Percentiles rank a stretch among this genome's conserved stretches.
Conservation (phyloP, 192 early-diverging fungal genomes). For the Coemansia sp. region DNA sequence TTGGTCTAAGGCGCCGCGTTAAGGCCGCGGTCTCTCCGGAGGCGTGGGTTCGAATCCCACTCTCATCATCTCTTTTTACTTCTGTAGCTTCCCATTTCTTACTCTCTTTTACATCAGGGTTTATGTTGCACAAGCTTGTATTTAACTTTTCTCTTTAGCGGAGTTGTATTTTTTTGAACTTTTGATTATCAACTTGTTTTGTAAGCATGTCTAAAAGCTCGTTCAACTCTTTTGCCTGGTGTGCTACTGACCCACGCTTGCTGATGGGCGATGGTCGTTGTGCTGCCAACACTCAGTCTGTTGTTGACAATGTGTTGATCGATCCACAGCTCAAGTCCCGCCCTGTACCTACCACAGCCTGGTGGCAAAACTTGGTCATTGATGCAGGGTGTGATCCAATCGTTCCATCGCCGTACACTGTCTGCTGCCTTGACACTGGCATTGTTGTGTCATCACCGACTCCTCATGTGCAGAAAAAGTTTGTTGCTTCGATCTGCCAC, state of each 20-base stretch:
- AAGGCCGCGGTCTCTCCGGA: too few species aligned
- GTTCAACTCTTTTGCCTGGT: too few species aligned
- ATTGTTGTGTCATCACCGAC: constrained; percentile 30
- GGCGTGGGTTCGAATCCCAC: too few species aligned
- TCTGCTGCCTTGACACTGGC: constrained; percentile 15
- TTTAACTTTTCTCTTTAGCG: too few species aligned
- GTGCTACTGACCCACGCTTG: constrained; percentile 4
- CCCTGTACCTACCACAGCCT: constrained; percentile 41
- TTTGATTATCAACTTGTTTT: not conserved
- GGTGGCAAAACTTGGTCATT: constrained; percentile 52
- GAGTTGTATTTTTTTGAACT: too few species aligned
- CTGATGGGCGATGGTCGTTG: constrained; percentile 5
- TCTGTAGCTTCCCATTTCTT: too few species aligned
- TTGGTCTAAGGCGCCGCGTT: too few species aligned
- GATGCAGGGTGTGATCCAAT: constrained; percentile 39
- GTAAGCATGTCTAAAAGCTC: too few species aligned
- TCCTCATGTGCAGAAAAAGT: constrained; percentile 10
- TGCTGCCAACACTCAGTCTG: constrained; percentile 20
- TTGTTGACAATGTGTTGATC: constrained; percentile 9
- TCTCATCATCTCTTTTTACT: too few species aligned
- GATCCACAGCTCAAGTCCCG: constrained; percentile 3
- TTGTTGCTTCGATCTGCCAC: constrained; percentile 31
- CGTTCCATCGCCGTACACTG: constrained; percentile 39
- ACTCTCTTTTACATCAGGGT: too few species aligned
- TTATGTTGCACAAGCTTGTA: too few species aligned